Conservation (phyloP, 2,329 filamentous ascomycete species). For the Fusarium veterinarium region DNA sequence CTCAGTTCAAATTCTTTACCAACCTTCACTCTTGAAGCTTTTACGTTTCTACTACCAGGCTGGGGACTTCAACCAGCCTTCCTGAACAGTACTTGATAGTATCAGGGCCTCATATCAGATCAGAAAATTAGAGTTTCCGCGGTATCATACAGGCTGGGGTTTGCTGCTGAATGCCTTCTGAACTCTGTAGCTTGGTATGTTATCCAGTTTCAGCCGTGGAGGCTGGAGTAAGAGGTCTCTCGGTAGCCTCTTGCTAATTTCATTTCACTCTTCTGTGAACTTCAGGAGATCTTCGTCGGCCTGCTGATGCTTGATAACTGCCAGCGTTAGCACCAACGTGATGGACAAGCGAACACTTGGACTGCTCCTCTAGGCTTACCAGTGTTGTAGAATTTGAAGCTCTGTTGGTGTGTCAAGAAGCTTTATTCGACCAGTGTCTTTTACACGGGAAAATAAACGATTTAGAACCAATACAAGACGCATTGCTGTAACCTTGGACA, state of each 20-base stretch:
- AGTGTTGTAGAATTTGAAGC: background rate
- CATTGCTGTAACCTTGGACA: background rate
- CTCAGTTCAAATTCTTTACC: background rate
- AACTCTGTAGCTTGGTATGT: too few species aligned
- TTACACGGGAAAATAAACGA: background rate
- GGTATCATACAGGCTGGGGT: background rate
- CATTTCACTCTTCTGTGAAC: background rate
- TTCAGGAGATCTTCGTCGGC: background rate
- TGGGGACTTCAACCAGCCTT: background rate
- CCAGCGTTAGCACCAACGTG: background rate
- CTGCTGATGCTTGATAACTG: background rate
- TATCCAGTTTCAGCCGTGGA: too few species aligned
- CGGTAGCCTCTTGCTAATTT: rapidly evolving
- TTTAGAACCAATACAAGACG: background rate
- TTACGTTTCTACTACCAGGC: background rate
- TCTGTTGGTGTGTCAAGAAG: background rate
- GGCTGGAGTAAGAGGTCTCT: too few species aligned
- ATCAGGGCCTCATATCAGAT: background rate
- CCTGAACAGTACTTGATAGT: background rate
- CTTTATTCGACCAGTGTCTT: background rate
- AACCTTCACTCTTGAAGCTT: background rate
- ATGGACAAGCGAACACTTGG: background rate
- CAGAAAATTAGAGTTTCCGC: background rate
- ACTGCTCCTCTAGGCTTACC: background rate
- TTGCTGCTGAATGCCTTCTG: too few species aligned